Conservation (phyloP, 257 asterid species). For the Marsdenia floribunda region DNA sequence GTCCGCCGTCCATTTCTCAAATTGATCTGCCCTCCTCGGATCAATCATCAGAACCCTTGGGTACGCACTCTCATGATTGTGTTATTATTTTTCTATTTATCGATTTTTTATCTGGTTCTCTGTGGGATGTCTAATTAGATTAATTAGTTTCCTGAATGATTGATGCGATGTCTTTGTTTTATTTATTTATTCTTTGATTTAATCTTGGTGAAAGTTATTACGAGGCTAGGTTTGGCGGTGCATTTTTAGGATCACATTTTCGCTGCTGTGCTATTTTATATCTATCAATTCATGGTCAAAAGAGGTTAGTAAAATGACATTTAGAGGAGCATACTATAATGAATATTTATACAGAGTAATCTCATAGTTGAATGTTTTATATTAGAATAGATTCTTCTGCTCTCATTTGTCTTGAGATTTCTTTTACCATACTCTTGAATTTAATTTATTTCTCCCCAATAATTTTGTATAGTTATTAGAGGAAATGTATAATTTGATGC, state of each 20-base stretch:
- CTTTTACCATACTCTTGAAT: no score
- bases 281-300: not conserved
- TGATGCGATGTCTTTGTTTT: not conserved
- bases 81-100: not conserved
- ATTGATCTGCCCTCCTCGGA: conserved; percentile 9
- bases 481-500: no score
- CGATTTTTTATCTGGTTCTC: not conserved
- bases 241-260: not conserved
- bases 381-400: no score
- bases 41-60: conserved; percentile 27
- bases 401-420: no score
- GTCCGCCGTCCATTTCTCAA: conserved; percentile 24
- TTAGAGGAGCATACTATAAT: no score
- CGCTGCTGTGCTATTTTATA: not conserved
- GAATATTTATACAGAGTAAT: no score
- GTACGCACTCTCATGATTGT: conserved; percentile 18
- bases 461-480: no score
- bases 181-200: not conserved
- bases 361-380: no score
- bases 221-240: not conserved
- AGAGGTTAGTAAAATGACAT: not conserved
- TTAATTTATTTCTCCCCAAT: no score
- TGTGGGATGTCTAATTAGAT: not conserved
- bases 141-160: not conserved
- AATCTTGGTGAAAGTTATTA: not conserved